Base-by-base conservation (phyloP, 306 rosid genomes). In the Benincasa hispida region DNA sequence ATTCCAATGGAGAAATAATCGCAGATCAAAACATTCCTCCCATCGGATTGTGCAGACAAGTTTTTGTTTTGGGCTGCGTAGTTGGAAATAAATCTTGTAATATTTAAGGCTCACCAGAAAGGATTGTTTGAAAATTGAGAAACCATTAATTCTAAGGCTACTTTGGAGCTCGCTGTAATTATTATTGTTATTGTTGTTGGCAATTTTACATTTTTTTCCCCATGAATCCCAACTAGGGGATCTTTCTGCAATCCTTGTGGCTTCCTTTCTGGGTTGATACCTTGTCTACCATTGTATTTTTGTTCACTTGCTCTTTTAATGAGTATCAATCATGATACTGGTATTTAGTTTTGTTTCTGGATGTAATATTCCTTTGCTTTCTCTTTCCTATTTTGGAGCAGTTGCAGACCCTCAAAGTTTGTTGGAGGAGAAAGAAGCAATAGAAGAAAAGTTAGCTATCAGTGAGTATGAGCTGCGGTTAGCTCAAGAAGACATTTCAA, bases 361-460 rank as follows among this genome's bases (percentile, higher is more conserved):
- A 75, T 12, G 51, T 62, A 77, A 28, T 48, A 42, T 10, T 13
- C 78, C 30, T 48, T 50, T 61, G 65, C 15, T 77, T 59, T 42
- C 57, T 4, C 81, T 74, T 80, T 85, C 57, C 10, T 78, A 84
- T 56, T n/a, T 82, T 63, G 84, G 86, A 80, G 82, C 94, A 90
- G 99, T 92, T 69, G 93, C 92, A 17, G 99, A 94, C 78, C 97
- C 99, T 88, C 97, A 94, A 81, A 87, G 82, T 82, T 88, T 94
- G 80, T 83, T 90, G 55, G 96, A 89, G 82, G 96, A 88, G 87
- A 94, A 92, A 85, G 97, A 94, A 80, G 84, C 92, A 62, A 76
- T 87, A 4, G 88, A 77, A 75, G 97, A 94, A 81, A 94, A 92
- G 87, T 80, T 94, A 83, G 95, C 99, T 34, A 86, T 94, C 74